A percentile compares a stretch with the other conserved stretches of the same genome.
These are phyloP conservation scores for Auricularia heimuer DNA, from an alignment of 768 basidiomycete genomes.

Conservation along the genomic window DNA sequence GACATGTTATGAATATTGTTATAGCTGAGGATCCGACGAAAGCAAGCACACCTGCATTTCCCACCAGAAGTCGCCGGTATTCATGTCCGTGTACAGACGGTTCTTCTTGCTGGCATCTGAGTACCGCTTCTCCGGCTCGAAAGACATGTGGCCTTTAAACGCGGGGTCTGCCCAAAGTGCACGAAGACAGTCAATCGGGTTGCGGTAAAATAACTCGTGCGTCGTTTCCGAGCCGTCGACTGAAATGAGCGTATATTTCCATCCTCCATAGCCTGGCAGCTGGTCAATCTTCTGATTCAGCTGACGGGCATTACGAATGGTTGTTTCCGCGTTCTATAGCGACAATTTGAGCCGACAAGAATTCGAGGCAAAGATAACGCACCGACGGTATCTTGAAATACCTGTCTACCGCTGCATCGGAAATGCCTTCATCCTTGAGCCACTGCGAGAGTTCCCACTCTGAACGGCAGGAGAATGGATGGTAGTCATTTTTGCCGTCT, in stretches of 20 bases:
- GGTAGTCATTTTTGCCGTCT: not conserved
- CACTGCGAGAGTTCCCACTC: not conserved
- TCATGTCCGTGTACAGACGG: conserved; percentile 10
- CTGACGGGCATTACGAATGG: not conserved
- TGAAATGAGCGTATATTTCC: not conserved
- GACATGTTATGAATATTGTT: not conserved
- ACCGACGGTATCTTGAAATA: not conserved
- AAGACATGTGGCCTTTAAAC: conserved; percentile 4
- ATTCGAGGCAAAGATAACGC: not conserved
- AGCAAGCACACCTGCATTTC: conserved; percentile 8
- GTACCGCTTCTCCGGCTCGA: conserved; percentile 7
- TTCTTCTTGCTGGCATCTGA: not conserved
- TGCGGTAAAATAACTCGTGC: conserved; percentile 6
- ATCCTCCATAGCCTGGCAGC: not conserved
- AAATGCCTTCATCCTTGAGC: not conserved
- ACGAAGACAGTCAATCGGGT: conserved; percentile 6
- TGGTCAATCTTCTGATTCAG: not conserved
- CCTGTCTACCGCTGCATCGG: not conserved
- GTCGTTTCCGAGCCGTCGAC: conserved; percentile 12
- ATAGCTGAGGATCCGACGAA: not conserved
- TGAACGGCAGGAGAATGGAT: not conserved
- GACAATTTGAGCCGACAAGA: too few relatives aligned
- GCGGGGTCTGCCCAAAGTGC: conserved; percentile 7
- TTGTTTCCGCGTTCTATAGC: too few relatives aligned
- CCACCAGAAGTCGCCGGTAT: conserved; percentile 11